Evolutionary conservation across 192 early-diverging fungal species (phyloP).

Genomic region (Backusella liffmaniae): DNA sequence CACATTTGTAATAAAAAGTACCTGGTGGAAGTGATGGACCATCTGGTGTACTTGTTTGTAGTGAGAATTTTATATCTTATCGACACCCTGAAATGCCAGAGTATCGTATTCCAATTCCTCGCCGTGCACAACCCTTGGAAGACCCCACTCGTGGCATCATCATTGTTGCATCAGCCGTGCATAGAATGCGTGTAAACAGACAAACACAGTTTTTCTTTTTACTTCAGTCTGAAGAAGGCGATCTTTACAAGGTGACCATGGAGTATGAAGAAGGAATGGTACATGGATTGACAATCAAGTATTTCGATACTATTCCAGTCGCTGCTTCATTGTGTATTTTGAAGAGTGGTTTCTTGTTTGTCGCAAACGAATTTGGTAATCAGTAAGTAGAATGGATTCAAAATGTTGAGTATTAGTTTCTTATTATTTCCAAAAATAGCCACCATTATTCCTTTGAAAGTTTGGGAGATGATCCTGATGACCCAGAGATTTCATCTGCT

Average conservation of each 20-base stretch:
- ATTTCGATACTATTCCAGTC: constrained; percentile 94
- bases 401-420: neutral
- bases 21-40: constrained; percentile 94
- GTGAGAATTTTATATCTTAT: constrained; percentile 87
- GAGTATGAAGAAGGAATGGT: constrained; percentile 66
- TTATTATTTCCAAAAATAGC: constrained; percentile 32
- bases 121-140: constrained; percentile 68
- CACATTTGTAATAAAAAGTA: constrained; percentile 27
- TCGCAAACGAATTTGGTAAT: constrained; percentile 87
- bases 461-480: constrained; percentile 88
- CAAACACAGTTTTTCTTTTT: constrained; percentile 83
- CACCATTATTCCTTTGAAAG: constrained; percentile 91
- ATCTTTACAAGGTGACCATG: constrained; percentile 91
- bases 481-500: constrained; percentile 70
- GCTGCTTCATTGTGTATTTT: constrained; percentile 79
- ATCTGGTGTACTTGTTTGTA: constrained; percentile 95
- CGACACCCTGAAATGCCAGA: constrained; percentile 67
- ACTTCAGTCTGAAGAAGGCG: constrained; percentile 89
- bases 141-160: constrained; percentile 66
- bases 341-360: constrained; percentile 93
- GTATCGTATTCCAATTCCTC: constrained; percentile 77
- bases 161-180: constrained; percentile 83
- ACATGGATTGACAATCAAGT: constrained; percentile 78
- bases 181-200: constrained; percentile 78
- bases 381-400: constrained; percentile 59